A percentile compares a stretch with the other conserved stretches of the same genome.
These are phyloP conservation scores for Xylariaceae sp. DNA, from an alignment of 2,329 filamentous ascomycete genomes.

Conservation along the genomic window DNA sequence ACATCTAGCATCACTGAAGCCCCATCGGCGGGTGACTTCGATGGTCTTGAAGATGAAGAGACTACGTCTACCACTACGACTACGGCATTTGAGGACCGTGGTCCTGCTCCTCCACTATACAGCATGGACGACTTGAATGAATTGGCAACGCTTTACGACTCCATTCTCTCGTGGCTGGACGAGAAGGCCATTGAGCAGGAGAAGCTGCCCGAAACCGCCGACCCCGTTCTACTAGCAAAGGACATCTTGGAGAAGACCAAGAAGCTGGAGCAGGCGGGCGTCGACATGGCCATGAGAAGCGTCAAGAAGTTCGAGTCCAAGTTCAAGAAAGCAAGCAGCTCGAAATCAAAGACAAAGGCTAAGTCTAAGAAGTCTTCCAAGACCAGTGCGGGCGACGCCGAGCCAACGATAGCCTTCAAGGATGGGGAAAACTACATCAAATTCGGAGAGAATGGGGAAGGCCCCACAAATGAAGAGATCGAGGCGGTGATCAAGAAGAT, in stretches of 20 bases:
- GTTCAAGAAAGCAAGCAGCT: conserved; percentile 40
- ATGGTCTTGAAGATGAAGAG: conserved; percentile 74
- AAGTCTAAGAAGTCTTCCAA: conserved; percentile 41
- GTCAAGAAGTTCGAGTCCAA: conserved; percentile 54
- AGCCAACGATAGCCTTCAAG: conserved; percentile 42
- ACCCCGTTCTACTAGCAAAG: conserved; percentile 70
- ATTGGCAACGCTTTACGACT: conserved; percentile 61
- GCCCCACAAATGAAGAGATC: conserved; percentile 47
- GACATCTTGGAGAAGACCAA: conserved; percentile 69
- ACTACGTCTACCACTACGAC: conserved; percentile 37
- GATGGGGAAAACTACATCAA: conserved; percentile 16
- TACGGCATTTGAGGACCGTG: conserved; percentile 47
- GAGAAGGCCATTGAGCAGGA: conserved; percentile 69
- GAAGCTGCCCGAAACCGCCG: conserved; percentile 64
- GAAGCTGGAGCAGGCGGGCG: conserved; percentile 67
- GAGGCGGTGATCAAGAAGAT: conserved; percentile 53
- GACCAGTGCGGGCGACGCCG: conserved; percentile 32
- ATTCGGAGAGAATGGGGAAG: conserved; percentile 40
- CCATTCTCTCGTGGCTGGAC: conserved; percentile 70
- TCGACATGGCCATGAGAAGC: conserved; percentile 69
- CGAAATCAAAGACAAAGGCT: conserved; percentile 42
- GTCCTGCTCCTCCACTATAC: conserved; percentile 66
- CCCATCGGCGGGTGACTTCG: conserved; percentile 56
- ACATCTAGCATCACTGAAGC: conserved; percentile 46
- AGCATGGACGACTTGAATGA: conserved; percentile 67